phyloP scores from a whole-genome alignment of 257 asterid species.

The Pogostemon cablin region DNA sequence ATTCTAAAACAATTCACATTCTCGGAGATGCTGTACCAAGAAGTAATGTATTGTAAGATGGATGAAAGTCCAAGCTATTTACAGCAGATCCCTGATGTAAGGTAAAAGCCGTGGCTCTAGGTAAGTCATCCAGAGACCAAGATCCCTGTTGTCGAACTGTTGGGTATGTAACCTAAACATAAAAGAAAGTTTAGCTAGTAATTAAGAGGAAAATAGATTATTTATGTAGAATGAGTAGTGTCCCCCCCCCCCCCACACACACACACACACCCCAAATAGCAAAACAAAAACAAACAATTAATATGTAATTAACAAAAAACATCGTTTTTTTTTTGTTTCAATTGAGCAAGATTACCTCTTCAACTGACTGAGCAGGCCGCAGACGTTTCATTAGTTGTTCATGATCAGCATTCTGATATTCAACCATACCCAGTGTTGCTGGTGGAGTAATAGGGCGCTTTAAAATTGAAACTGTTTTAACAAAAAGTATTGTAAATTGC shows the following conservation, averaged over 20 bases:
- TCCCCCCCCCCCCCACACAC: no score
- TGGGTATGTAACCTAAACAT: slow-evolving; percentile 85
- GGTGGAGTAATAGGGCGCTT: slow-evolving; percentile 99
- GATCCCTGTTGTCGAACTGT: slow-evolving; percentile 82
- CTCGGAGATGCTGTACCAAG: slow-evolving; percentile 56
- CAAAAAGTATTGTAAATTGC: slow-evolving; percentile 12
- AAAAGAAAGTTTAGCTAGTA: slow-evolving; percentile 29
- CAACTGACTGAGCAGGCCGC: slow-evolving; percentile 91
- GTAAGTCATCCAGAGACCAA: slow-evolving; percentile 88
- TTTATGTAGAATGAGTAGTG: not conserved
- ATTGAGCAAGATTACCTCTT: slow-evolving; percentile 65
- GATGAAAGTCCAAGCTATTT: slow-evolving; percentile 93
- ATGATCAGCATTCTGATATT: slow-evolving; percentile 84
- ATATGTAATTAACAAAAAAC: not conserved
- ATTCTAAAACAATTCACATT: slow-evolving; percentile 23
- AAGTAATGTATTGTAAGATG: slow-evolving; percentile 78
- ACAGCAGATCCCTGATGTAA: slow-evolving; percentile 89
- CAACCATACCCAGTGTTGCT: slow-evolving; percentile 86
- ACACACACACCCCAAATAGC: not conserved
- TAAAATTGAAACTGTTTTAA: slow-evolving; percentile 66
- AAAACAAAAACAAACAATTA: slow-evolving; percentile 19
- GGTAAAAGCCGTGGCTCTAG: slow-evolving; percentile 86
- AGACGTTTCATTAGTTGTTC: slow-evolving; percentile 95
- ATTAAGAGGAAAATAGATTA: slow-evolving; percentile 8
- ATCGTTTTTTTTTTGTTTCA: slow-evolving; percentile 14